Evolutionary conservation across 176 grass and related monocot genomes (phyloP).

Genomic region (Rhynchospora tenuis): DNA sequence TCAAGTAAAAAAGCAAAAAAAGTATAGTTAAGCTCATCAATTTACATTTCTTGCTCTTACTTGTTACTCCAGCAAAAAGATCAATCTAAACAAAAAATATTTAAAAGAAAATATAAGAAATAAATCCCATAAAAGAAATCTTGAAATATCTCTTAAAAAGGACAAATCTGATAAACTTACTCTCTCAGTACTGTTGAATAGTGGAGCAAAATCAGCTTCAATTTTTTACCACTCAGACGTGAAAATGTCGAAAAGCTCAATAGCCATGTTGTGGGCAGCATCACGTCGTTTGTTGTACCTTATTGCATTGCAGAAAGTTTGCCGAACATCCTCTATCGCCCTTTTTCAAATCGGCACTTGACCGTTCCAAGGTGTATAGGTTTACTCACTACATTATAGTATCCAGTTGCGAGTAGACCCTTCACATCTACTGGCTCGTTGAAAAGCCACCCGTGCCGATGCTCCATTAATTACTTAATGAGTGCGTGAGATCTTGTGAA

Average conservation of each 20-base stretch:
- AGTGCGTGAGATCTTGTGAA: conserved; percentile 18
- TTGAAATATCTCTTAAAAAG: neutral
- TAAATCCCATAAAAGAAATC: neutral
- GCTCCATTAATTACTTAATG: conserved; percentile 18
- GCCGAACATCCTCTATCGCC: conserved; percentile 15
- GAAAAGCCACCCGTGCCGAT: conserved; percentile 24
- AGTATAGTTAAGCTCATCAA: neutral
- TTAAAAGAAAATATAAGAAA: neutral
- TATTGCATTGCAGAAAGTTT: conserved; percentile 26
- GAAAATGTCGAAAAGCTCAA: conserved; percentile 19
- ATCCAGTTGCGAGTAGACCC: neutral
- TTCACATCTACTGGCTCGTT: conserved; percentile 25
- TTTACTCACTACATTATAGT: conserved; percentile 7
- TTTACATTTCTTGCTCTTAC: neutral
- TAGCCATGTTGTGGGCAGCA: conserved; percentile 17
- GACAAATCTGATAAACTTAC: neutral
- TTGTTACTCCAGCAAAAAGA: neutral
- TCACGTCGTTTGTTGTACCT: conserved; percentile 5
- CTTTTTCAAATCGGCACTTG: conserved; percentile 15
- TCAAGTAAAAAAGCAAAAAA: neutral
- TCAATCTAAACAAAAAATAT: neutral
- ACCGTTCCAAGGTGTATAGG: conserved; percentile 33
- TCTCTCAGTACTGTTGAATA: neutral
- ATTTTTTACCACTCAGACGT: neutral
- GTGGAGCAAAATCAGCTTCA: conserved; percentile 10